Conservation (phyloP, 2,329 filamentous ascomycete species). For the Talaromyces sp. region DNA sequence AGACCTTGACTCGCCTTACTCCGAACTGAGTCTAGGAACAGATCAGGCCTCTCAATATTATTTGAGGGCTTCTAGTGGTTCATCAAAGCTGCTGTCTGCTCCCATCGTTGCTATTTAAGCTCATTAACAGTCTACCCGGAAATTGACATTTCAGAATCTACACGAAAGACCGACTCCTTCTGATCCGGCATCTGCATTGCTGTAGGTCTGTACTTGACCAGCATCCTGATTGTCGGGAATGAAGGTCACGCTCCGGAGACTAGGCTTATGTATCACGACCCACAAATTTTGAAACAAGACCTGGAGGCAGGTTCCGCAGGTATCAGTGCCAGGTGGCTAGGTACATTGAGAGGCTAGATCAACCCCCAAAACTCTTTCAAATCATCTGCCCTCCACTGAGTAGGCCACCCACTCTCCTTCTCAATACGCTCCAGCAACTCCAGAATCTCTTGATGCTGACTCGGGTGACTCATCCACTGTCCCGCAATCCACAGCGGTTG, state of each 20-base stretch:
- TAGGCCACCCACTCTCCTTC: conserved; percentile 52
- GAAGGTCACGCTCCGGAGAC: background rate
- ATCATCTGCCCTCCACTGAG: conserved; percentile 53
- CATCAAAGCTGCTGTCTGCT: conserved; percentile 5
- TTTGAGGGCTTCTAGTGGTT: conserved; percentile 4
- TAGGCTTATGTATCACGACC: background rate
- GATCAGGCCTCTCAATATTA: background rate
- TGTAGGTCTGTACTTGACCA: conserved; percentile 14
- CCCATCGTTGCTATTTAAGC: conserved; percentile 5
- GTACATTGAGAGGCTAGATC: background rate
- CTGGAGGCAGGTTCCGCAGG: background rate
- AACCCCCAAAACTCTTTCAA: conserved; percentile 51
- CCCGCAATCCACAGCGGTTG: conserved; percentile 59
- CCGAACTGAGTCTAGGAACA: background rate
- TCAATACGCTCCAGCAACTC: conserved; percentile 50
- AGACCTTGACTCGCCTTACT: background rate
- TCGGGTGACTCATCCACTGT: conserved; percentile 41
- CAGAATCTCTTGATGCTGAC: conserved; percentile 47
- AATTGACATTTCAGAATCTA: background rate
- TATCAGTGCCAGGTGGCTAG: background rate
- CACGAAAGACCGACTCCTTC: background rate
- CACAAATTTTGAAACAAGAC: background rate
- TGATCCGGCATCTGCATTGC: conserved; percentile 9
- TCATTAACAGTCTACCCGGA: background rate
- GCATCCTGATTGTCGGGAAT: conserved; percentile 8